A percentile compares a stretch with the other conserved stretches of the same genome.
phyloP scores from a whole-genome alignment of 2,329 filamentous ascomycete species.

The Blastomyces emzantsi region DNA sequence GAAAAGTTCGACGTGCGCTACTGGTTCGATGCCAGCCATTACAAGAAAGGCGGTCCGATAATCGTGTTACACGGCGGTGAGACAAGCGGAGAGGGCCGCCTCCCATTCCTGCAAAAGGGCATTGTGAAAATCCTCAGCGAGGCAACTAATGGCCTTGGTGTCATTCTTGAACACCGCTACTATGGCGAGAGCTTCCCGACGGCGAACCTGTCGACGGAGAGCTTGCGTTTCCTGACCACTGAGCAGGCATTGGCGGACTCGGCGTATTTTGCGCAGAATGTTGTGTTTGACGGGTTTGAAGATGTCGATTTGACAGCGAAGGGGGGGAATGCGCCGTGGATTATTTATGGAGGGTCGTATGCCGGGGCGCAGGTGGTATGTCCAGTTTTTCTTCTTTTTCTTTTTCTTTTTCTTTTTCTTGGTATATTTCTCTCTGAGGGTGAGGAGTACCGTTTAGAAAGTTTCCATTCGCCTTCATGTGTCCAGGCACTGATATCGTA shows the following conservation, averaged over 20 bases:
- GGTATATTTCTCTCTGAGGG: not conserved
- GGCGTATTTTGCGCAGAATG: constrained; percentile 67
- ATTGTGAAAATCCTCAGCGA: constrained; percentile 62
- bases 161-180: constrained; percentile 80
- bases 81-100: constrained; percentile 49
- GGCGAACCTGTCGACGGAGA: constrained; percentile 56
- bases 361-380: constrained; percentile 60
- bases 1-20: constrained; percentile 63
- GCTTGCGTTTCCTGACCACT: constrained; percentile 70
- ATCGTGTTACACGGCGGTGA: constrained; percentile 70
- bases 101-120: constrained; percentile 68
- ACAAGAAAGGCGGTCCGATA: constrained; percentile 68
- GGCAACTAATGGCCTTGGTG: constrained; percentile 63
- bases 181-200: constrained; percentile 70
- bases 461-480: not conserved
- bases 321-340: constrained; percentile 57
- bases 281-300: constrained; percentile 62
- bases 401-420: not conserved
- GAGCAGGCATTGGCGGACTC: constrained; percentile 75
- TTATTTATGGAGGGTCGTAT: constrained; percentile 77
- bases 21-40: constrained; percentile 72
- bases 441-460: not conserved
- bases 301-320: constrained; percentile 52
- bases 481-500: not conserved
- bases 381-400: not conserved